Conservation (phyloP, 1,139 yeast species). For the Kodamaea plutei region DNA sequence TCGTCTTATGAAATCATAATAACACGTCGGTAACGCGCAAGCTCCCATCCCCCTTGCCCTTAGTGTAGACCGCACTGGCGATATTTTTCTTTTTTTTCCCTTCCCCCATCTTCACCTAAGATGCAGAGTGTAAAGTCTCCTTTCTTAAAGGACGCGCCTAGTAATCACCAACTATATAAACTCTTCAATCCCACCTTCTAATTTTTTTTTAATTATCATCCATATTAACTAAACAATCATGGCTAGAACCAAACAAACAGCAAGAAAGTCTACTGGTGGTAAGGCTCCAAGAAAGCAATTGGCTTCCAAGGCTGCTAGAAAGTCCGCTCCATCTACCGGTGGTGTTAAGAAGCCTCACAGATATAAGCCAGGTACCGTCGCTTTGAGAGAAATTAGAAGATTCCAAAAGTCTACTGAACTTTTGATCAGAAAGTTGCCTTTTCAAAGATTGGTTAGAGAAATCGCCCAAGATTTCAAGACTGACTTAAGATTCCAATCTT, state of each 20-base stretch:
- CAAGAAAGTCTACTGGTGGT: slow-evolving; percentile 99
- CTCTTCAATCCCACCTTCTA: too few species aligned
- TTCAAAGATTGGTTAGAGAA: slow-evolving; percentile 98
- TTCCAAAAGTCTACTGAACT: slow-evolving; percentile 98
- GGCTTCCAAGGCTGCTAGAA: slow-evolving; percentile 99
- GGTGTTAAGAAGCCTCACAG: slow-evolving; percentile 99
- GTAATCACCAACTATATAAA: too few species aligned
- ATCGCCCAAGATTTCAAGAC: slow-evolving; percentile 98
- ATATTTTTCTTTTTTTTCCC: too few species aligned
- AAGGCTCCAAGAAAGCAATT: slow-evolving; percentile 99
- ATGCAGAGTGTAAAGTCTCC: too few species aligned
- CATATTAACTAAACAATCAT: slow-evolving; percentile 75
- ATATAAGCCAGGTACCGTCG: slow-evolving; percentile 99
- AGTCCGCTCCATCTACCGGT: slow-evolving; percentile 96
- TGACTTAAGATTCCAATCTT: slow-evolving; percentile 95
- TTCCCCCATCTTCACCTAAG: too few species aligned
- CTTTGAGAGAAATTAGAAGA: slow-evolving; percentile 98
- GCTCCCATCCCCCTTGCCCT: too few species aligned
- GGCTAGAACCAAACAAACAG: slow-evolving; percentile 99
- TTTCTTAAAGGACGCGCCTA: too few species aligned
- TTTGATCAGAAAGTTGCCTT: slow-evolving; percentile 94
- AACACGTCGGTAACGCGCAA: too few species aligned
- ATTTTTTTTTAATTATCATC: too few species aligned
- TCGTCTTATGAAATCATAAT: too few species aligned
- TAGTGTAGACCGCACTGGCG: too few species aligned